These are phyloP conservation scores for Gossypium stocksii DNA, from an alignment of 345 rosid species.

Conservation along the genomic window DNA sequence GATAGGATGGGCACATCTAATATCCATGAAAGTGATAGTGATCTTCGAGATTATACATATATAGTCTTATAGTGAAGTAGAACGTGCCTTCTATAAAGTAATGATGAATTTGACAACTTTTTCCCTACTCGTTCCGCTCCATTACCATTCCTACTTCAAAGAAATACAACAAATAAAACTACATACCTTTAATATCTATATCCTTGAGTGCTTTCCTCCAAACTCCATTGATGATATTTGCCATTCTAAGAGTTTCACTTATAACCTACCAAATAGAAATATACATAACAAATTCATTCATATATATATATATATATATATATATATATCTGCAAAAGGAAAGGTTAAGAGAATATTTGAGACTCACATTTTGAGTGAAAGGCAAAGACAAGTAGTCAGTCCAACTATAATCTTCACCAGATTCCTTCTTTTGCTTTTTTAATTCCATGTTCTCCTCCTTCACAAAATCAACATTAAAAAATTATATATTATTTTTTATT, in stretches of 20 bases:
- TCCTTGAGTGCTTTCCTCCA: conserved; percentile 94
- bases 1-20: too few relatives aligned
- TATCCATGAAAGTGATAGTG: too few relatives aligned
- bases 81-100: too few relatives aligned
- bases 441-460: conserved; percentile 86
- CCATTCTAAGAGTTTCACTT: conserved; percentile 83
- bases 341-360: not conserved
- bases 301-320: not conserved
- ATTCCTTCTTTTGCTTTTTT: conserved; percentile 58
- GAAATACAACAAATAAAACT: not conserved
- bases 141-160: not conserved
- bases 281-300: not conserved
- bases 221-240: conserved; percentile 83
- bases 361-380: conserved; percentile 87
- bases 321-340: not conserved
- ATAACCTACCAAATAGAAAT: conserved; percentile 53
- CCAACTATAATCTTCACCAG: conserved; percentile 54
- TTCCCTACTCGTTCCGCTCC: too few relatives aligned
- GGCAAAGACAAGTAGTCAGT: conserved; percentile 73
- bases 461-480: not conserved
- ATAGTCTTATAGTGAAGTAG: too few relatives aligned
- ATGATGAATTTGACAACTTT: too few relatives aligned
- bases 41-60: too few relatives aligned
- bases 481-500: not conserved
- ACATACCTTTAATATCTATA: conserved; percentile 72